phyloP scores from a whole-genome alignment of 2,329 filamentous ascomycete species.

The Hawksworthiomyces lignivorus region DNA sequence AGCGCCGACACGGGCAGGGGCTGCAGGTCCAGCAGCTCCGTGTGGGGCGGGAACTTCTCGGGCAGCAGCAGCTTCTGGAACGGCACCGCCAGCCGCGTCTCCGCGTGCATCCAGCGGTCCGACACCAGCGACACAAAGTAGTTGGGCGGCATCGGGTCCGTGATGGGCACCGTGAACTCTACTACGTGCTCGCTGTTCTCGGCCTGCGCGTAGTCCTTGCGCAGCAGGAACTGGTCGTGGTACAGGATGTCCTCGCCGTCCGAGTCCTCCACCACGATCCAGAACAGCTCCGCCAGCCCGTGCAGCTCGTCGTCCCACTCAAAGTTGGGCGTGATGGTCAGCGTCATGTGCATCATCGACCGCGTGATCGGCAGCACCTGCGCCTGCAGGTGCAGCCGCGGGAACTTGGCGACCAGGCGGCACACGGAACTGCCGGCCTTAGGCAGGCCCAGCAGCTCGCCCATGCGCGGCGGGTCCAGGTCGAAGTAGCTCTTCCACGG shows the following conservation, averaged over 20 bases:
- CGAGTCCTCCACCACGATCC: slow-evolving; percentile 95
- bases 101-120: slow-evolving; percentile 96
- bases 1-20: slow-evolving; percentile 79
- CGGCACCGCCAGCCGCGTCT: slow-evolving; percentile 85
- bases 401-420: slow-evolving; percentile 82
- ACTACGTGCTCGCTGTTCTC: slow-evolving; percentile 91
- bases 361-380: slow-evolving; percentile 92
- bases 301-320: slow-evolving; percentile 90
- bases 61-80: slow-evolving; percentile 93
- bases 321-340: slow-evolving; percentile 90
- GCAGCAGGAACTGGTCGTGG: slow-evolving; percentile 87
- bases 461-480: slow-evolving; percentile 92
- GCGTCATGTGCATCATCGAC: slow-evolving; percentile 82
- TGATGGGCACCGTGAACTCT: slow-evolving; percentile 93
- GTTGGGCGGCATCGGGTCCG: slow-evolving; percentile 95
- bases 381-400: slow-evolving; percentile 83
- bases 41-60: slow-evolving; percentile 92
- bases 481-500: slow-evolving; percentile 93
- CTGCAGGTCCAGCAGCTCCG: slow-evolving; percentile 84
- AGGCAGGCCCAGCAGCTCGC: slow-evolving; percentile 79
- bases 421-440: slow-evolving; percentile 83
- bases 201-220: slow-evolving; percentile 76
- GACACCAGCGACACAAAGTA: slow-evolving; percentile 96
- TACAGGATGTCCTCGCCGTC: slow-evolving; percentile 94
- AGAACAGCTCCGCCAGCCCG: slow-evolving; percentile 84